Evolutionary conservation across 257 asterid genomes (phyloP).

Genomic region (Gentiana dahurica): DNA sequence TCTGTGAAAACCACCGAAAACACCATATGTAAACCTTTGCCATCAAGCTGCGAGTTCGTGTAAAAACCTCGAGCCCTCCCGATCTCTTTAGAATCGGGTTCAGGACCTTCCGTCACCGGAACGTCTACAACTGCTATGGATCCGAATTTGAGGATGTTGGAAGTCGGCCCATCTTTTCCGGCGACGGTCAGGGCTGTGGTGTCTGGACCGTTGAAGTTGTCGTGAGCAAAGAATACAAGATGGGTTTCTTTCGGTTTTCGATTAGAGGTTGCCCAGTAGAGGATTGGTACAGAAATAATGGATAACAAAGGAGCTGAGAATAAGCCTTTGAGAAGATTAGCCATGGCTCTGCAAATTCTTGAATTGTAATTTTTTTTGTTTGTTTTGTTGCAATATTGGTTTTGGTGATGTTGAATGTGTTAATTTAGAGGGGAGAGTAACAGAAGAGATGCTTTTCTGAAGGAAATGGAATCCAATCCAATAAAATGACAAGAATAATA

Average conservation of each 20-base stretch:
- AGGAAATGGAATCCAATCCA: too few relatives aligned
- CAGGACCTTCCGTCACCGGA: constrained; percentile 37
- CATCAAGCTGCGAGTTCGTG: constrained; percentile 41
- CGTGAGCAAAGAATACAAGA: constrained; percentile 39
- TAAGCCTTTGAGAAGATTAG: constrained; percentile 16
- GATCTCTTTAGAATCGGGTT: constrained; percentile 23
- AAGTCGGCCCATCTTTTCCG: constrained; percentile 23
- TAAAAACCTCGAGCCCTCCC: constrained; percentile 52
- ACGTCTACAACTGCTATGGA: constrained; percentile 37
- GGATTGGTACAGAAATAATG: constrained; percentile 19
- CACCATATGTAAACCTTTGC: constrained; percentile 30
- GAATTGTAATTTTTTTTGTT: too few relatives aligned
- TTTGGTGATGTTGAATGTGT: too few relatives aligned
- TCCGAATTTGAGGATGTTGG: constrained; percentile 29
- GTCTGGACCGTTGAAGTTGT: constrained; percentile 28
- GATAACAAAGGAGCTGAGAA: constrained; percentile 17
- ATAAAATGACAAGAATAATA: too few relatives aligned
- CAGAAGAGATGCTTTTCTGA: too few relatives aligned
- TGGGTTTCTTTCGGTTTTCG: constrained; percentile 22
- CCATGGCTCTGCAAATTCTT: constrained; percentile 10
- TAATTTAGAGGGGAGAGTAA: too few relatives aligned
- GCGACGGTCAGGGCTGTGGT: constrained; percentile 33
- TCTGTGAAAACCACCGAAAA: constrained; percentile 37
- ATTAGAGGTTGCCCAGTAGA: constrained; percentile 18
- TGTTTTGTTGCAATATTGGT: too few relatives aligned